Evolutionary conservation across 169 alveolate species (phyloP), one percentile per base, ranked within the genome.

Genomic region (Cryptosporidium tyzzeri): DNA sequence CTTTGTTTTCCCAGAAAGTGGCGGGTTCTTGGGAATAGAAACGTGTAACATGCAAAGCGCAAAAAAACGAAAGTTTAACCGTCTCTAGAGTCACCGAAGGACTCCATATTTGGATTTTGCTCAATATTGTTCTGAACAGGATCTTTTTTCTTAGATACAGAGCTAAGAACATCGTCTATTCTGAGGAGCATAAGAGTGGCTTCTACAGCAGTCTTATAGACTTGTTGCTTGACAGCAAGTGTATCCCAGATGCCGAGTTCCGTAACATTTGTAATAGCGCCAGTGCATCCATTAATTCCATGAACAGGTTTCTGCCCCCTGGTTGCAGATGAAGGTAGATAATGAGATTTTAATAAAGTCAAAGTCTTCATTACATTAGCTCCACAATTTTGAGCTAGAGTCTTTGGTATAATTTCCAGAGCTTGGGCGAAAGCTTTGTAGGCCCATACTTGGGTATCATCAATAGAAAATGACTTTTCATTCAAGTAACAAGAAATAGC

Each of bases 301-400:
- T 67, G 86, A 84, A 65, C 37, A 3, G 55, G 69, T 29, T 53
- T 71, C 8, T 71, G 70, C 1, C 65, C 68, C 29, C 39, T 73
- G 23, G 59, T 18, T 14, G n/a, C 50, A 14, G 59, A 58, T 14
- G 75, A 41, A 31, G 48, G 50, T n/a, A 29, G 69, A 16, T 71
- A 69, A 69, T 31, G 62, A 26, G 74, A 86, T 48, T 33, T 48
- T 7, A 71, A 41, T 21, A 26, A 53, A 48, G 73, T 44, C 26
- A 58, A 71, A 21, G 93, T 87, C 91, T 96, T 95, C 68, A 96
- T 97, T 31, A 98, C 98, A 91, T 96, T 98, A 29, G 97, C 98
- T 26, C 99, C 99, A 80, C 99, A 98, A 93, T 98, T 99, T 86
- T 97, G 98, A 16, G 99, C 99, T 48, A 99, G 94, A 73, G 99